Conservation (phyloP, 2,329 filamentous ascomycete genomes). For the Cordyceps militaris region DNA sequence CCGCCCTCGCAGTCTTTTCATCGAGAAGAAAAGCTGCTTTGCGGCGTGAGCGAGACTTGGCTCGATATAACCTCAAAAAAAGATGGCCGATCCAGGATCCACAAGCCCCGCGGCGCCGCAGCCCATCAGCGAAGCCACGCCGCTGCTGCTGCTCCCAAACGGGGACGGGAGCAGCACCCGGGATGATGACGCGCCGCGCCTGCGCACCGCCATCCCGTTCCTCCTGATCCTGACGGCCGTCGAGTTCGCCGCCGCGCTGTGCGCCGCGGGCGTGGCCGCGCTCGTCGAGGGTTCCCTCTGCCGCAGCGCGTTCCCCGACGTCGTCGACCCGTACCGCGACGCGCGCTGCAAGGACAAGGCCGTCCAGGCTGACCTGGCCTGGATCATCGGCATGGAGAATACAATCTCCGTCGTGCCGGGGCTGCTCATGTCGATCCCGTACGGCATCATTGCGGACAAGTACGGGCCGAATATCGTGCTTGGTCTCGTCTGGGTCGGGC, state of each 20-base stretch:
- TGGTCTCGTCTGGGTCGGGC: slow-evolving; percentile 1
- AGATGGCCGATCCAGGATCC: too few species aligned
- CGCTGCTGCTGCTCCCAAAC: too few species aligned
- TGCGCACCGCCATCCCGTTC: slow-evolving; percentile 2
- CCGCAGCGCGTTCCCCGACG: neutral
- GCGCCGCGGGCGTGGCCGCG: neutral
- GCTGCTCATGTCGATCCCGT: slow-evolving; percentile 6
- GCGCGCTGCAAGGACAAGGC: slow-evolving; percentile 8
- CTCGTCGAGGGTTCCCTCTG: slow-evolving; percentile 11
- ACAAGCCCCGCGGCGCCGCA: neutral
- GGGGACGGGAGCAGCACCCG: neutral
- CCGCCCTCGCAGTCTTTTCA: too few species aligned
- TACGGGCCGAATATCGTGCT: slow-evolving; percentile 3
- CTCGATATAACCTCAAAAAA: too few species aligned
- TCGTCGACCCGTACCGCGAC: slow-evolving; percentile 6
- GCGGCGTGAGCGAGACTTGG: too few species aligned
- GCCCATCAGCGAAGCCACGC: neutral
- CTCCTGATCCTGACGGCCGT: neutral
- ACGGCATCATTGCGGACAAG: slow-evolving; percentile 8
- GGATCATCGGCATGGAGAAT: slow-evolving; percentile 9
- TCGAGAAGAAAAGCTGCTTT: too few species aligned
- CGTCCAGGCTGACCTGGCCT: slow-evolving; percentile 8
- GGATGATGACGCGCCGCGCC: too few species aligned
- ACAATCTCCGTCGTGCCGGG: slow-evolving; percentile 7
- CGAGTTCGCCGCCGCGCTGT: neutral